These are phyloP conservation scores for Coniochaeta pulveracea DNA, from an alignment of 2,329 filamentous ascomycete species.

Conservation along the genomic window DNA sequence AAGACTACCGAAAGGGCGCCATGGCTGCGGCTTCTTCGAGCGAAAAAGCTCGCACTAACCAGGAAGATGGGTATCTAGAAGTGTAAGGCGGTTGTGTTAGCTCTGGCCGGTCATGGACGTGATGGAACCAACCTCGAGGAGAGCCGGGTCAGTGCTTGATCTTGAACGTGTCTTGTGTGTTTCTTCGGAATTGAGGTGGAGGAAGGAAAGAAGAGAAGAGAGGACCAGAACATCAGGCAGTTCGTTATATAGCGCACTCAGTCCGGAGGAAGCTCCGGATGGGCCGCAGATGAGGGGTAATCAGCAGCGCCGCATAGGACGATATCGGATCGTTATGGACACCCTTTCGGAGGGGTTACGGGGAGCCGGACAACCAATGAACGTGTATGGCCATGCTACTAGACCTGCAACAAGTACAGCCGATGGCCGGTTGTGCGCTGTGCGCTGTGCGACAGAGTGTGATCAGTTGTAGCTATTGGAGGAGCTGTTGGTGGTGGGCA, in stretches of 20 bases:
- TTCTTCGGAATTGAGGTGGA: neutral
- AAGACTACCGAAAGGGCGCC: constrained; percentile 12
- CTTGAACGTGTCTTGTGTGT: neutral
- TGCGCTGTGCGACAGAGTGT: too few species aligned
- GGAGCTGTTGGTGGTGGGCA: too few species aligned
- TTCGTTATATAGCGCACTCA: too few species aligned
- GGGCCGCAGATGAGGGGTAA: constrained; percentile 1
- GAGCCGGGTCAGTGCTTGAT: neutral
- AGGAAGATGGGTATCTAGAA: neutral
- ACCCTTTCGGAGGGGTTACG: too few species aligned
- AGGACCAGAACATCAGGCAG: neutral
- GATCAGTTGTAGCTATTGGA: too few species aligned
- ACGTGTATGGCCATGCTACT: too few species aligned
- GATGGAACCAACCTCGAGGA: neutral
- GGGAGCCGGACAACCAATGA: too few species aligned
- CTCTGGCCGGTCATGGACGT: neutral
- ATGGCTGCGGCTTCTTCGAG: constrained; percentile 7
- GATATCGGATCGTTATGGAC: too few species aligned
- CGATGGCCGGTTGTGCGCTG: too few species aligned
- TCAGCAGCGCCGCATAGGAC: too few species aligned
- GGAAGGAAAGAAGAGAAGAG: neutral
- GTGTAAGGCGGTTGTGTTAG: constrained; percentile 1
- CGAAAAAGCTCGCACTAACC: constrained; percentile 1
- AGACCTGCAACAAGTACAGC: too few species aligned
- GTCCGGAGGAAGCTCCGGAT: neutral